Conservation (phyloP, 139 green algal genomes). For the Ulvella scutata region DNA sequence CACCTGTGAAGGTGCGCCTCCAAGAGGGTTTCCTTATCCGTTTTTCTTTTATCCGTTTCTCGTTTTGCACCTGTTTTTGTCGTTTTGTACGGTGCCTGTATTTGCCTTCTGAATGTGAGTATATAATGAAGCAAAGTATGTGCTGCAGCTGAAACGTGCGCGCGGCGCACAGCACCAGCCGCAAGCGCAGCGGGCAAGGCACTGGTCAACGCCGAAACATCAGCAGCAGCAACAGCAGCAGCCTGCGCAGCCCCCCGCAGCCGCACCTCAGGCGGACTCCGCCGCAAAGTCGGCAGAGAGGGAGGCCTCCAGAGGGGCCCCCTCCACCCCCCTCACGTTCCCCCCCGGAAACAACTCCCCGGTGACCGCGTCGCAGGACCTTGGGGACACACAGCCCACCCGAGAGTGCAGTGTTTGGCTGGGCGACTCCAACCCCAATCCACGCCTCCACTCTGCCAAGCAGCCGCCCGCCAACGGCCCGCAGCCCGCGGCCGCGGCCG, state of each 20-base stretch:
- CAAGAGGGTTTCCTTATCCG: not conserved
- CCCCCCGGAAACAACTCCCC: not conserved
- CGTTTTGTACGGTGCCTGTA: not conserved
- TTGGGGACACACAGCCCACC: not conserved
- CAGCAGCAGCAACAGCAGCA: not conserved
- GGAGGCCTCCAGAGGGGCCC: not conserved
- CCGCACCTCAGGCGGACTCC: not conserved
- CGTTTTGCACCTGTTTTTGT: not conserved
- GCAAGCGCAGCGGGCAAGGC: not conserved
- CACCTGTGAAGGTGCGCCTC: not conserved
- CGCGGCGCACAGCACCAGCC: not conserved
- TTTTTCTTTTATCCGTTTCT: not conserved
- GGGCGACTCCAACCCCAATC: too few relatives aligned
- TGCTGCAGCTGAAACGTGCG: not conserved
- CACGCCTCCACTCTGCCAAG: too few relatives aligned
- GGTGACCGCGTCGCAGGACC: not conserved
- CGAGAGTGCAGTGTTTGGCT: too few relatives aligned
- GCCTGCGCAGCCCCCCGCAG: not conserved
- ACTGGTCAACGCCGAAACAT: not conserved
- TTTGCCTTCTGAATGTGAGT: not conserved
- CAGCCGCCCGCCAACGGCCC: too few relatives aligned
- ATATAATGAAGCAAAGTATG: not conserved
- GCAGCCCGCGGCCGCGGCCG: too few relatives aligned
- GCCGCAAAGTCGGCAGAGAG: not conserved
- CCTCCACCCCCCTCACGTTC: not conserved